Conservation (phyloP, 768 basidiomycete genomes). For the Termitomyces sp. region DNA sequence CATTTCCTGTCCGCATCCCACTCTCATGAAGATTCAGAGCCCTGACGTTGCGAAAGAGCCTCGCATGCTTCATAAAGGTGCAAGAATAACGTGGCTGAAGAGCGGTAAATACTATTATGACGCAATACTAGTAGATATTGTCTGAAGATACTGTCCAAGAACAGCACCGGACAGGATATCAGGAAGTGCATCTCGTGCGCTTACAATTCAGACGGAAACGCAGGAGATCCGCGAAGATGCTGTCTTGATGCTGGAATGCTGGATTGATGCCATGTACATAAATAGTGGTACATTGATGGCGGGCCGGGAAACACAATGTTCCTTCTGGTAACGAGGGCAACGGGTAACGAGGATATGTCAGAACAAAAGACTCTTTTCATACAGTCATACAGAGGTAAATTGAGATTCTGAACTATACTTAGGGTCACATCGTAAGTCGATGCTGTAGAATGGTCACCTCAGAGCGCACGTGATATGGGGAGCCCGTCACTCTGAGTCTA, state of each 20-base stretch:
- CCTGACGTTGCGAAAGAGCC: too few species aligned
- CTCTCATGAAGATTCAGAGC: too few species aligned
- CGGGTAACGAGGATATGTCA: background rate
- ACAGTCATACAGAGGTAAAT: background rate
- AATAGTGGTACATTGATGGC: background rate
- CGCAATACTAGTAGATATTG: background rate
- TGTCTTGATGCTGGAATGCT: background rate
- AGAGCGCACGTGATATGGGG: background rate
- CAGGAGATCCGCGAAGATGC: too few species aligned
- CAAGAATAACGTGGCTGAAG: background rate
- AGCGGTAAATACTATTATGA: background rate
- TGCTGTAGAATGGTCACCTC: background rate
- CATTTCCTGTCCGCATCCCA: too few species aligned
- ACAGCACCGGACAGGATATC: background rate
- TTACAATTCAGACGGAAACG: background rate
- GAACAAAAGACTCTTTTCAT: background rate
- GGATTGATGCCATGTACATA: too few species aligned
- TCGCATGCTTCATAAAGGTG: slow-evolving; percentile 2
- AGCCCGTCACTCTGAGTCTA: too few species aligned
- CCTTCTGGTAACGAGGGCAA: background rate
- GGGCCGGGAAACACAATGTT: background rate
- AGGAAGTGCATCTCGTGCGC: too few species aligned
- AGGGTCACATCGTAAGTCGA: too few species aligned
- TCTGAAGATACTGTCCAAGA: background rate
- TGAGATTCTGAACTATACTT: too few species aligned